A percentile compares a stretch with the other conserved stretches of the same genome.
phyloP scores from a whole-genome alignment of 352 stramenopile genomes.

The Salisapilia sapeloensis region DNA sequence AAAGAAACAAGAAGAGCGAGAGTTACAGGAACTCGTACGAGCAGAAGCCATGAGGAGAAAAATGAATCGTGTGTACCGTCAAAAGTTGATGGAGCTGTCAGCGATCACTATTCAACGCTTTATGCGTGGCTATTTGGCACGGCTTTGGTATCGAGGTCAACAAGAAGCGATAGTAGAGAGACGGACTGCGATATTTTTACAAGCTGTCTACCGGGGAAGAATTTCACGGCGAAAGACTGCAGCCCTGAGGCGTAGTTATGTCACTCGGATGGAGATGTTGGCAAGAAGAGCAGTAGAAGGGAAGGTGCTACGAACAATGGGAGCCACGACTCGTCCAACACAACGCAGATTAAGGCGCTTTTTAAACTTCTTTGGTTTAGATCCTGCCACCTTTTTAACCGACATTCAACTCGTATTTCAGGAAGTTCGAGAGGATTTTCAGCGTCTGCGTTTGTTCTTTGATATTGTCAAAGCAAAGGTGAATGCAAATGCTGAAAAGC shows the following conservation, averaged over 20 bases:
- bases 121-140: conserved; percentile 31
- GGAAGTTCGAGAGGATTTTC: conserved; percentile 58
- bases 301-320: conserved; percentile 31
- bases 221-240: conserved; percentile 43
- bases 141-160: conserved; percentile 34
- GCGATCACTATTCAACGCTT: conserved; percentile 58
- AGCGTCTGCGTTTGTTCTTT: conserved; percentile 41
- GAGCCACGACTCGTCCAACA: conserved; percentile 30
- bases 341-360: conserved; percentile 47
- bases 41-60: conserved; percentile 25
- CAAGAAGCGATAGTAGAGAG: conserved; percentile 28
- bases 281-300: conserved; percentile 39
- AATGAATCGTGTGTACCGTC: conserved; percentile 24
- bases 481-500: conserved; percentile 11
- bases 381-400: conserved; percentile 54
- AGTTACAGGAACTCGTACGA: conserved; percentile 46
- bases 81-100: conserved; percentile 21
- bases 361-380: conserved; percentile 56
- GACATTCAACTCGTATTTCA: conserved; percentile 40
- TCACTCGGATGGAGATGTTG: conserved; percentile 64
- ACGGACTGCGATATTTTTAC: conserved; percentile 26
- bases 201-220: conserved; percentile 53
- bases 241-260: conserved; percentile 48
- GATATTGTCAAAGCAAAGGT: conserved; percentile 36
- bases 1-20: conserved; percentile 45